Base-by-base conservation (phyloP, 768 basidiomycete genomes). In the Agaricus sinodeliciosus region DNA sequence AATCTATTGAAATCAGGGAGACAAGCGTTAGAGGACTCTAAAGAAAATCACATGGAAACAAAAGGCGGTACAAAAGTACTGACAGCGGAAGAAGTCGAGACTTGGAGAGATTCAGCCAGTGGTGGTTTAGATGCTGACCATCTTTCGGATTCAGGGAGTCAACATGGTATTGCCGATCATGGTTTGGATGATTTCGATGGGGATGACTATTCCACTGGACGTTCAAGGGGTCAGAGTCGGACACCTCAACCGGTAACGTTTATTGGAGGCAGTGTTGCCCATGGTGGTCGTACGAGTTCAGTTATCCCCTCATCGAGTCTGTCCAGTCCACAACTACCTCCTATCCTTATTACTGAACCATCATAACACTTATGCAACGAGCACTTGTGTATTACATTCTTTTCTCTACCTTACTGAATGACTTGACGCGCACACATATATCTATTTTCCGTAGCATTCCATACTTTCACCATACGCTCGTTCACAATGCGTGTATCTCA, bases 71-170 rank as follows among this genome's bases (percentile, higher is more conserved):
- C 83, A 16, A 87, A 87, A 63, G 90, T 91, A 7, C 71, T 92
- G 15, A 82, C 75, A 51, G 80, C 83, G 41, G 84, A 87, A 56
- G 89, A 91, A 62, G 75, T 87, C 45, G 77, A 79, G 42, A 71
- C 73, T 12, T 86, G 85, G 81, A 73, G 71, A 39, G 66, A 64
- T 34, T 64, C 63, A 47, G 59, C 53, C 31, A 40, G 25, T n/a
- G 34, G 53, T 46, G 44, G 48, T 36, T 13, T n/a, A 9, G 34
- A 43, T 43, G 34, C 16, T 41, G 66, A 71, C 9, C 28, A 36
- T 2, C 28, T 56, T 25, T 59, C 57, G 9, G 57, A 58, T 22
- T 15, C 41, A 7, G 57, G 51, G 13, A 51, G 54, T 13, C 50
- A 51, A 42, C 31, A 16, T 25, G 55, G 51, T 49, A 44, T 16